Base-by-base conservation (phyloP, 2,329 filamentous ascomycete species). In the Microdochium nivale region DNA sequence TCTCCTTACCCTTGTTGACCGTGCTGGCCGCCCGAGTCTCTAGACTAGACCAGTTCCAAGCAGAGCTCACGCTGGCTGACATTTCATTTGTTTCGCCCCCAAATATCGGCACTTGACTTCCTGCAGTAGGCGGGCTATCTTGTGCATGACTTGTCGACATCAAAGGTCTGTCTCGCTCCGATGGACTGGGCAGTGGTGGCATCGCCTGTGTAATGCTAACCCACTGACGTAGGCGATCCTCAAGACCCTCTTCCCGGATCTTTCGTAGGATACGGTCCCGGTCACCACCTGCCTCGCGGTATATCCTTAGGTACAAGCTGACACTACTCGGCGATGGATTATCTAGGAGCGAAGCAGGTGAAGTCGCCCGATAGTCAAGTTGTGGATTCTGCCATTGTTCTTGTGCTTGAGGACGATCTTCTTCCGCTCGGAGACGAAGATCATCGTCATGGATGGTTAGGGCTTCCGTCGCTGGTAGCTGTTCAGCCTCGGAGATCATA, bases 161-260 rank as follows among this genome's bases (percentile, higher is more conserved):
- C 13, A 23, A 19, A 23, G 7, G 14, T 5, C 19, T 44, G 21
- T 16, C 14, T 23, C 23, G 40, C 7, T 21, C 19, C 21, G n/a
- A 24, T 3, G 40, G 40, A 23, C 40, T 13, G 19, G 40, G n/a
- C 21, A 23, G 40, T 23, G 16, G 40, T 44, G 53, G 50, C 54
- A 65, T 69, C 24, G 56, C 63, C 55, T 64, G 71, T 54, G 82
- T 80, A 24, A 79, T 69, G 30, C 75, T 71, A 11, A 85, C 73
- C 72, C 83, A 81, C 62, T 81, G 80, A 11, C 72, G 70, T 32
- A 88, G 72, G 49, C 78, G 76, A 11, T 81, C 78, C 51, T 79
- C 73, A 2, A 81, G 72, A 3, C 77, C 74, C 58, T 86, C 82
- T 35, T 80, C 75, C 37, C 78, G 75, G 30, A 86, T 82, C 23